A percentile compares a stretch with the other conserved stretches of the same genome.
Conservation (phyloP, 148 eudicot species). For the Camellia granthamiana region DNA sequence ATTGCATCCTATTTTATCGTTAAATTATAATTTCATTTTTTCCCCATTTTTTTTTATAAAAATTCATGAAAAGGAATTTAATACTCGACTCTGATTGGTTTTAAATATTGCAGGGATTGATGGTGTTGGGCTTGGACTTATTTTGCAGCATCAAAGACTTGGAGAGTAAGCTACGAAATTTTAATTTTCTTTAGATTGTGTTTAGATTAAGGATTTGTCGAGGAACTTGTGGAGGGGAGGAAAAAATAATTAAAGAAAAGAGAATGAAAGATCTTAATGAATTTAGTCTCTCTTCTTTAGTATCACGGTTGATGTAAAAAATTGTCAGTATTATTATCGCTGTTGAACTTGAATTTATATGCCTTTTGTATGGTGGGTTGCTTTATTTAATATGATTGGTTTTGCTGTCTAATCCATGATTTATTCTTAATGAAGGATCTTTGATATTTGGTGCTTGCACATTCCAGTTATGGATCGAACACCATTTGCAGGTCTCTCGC, state of each 20-base stretch:
- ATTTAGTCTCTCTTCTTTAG: background rate
- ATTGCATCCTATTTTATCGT: background rate
- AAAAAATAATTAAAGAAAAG: too few relatives aligned
- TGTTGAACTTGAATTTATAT: background rate
- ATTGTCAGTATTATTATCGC: too few relatives aligned
- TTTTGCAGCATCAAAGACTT: slow-evolving; percentile 47
- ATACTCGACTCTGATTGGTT: background rate
- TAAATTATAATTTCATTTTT: background rate
- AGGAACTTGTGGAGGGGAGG: too few relatives aligned
- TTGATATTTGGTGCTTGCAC: slow-evolving; percentile 71
- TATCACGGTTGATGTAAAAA: too few relatives aligned
- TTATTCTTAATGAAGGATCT: slow-evolving; percentile 40
- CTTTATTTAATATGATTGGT: background rate
- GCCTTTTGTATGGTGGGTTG: background rate
- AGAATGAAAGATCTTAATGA: too few relatives aligned
- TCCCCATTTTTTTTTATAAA: background rate
- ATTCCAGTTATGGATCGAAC: slow-evolving; percentile 52
- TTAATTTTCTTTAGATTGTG: background rate
- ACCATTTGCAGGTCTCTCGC: background rate
- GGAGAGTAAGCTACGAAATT: slow-evolving; percentile 40
- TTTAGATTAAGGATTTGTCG: too few relatives aligned
- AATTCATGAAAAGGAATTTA: background rate
- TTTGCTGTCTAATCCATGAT: background rate
- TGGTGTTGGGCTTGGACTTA: slow-evolving; percentile 54
- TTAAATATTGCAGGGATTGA: slow-evolving; percentile 43